Evolutionary conservation across 805 yeast species (phyloP).

Genomic region (Lachancea mirantina): DNA sequence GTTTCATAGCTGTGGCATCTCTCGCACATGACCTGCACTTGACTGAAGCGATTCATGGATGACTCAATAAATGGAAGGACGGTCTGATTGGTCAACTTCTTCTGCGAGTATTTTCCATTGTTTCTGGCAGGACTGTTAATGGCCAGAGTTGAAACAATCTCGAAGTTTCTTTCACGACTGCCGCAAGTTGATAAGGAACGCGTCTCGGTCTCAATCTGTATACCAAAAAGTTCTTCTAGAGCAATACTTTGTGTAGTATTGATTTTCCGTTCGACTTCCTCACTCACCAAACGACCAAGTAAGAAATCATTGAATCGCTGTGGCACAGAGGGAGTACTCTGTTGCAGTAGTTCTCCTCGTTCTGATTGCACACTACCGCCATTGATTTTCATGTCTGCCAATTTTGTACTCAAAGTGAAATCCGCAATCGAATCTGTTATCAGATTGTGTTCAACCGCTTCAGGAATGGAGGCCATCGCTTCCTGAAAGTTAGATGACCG

Average conservation of each 20-base stretch:
- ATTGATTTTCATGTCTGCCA: slow-evolving; percentile 1
- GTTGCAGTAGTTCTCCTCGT: too few relatives aligned
- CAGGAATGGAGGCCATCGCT: slow-evolving; percentile 38
- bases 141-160: slow-evolving; percentile 20
- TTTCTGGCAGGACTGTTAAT: slow-evolving; percentile 25
- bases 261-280: slow-evolving; percentile 20
- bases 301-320: slow-evolving; percentile 27
- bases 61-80: slow-evolving; percentile 55
- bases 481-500: slow-evolving; percentile 73
- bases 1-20: slow-evolving; percentile 45
- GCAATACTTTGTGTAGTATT: slow-evolving; percentile 16
- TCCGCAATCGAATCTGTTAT: slow-evolving; percentile 6
- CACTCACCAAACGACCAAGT: slow-evolving; percentile 19
- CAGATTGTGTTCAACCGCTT: slow-evolving; percentile 6
- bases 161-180: slow-evolving; percentile 16
- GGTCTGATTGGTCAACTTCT: slow-evolving; percentile 31
- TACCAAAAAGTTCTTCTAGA: slow-evolving; percentile 28
- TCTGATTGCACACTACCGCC: not conserved
- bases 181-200: slow-evolving; percentile 21
- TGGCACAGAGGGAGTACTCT: not conserved
- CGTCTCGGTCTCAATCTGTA: slow-evolving; percentile 16
- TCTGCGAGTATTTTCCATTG: slow-evolving; percentile 23
- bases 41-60: slow-evolving; percentile 46
- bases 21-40: slow-evolving; percentile 47
- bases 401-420: not conserved